Percentiles rank a stretch among this genome's conserved stretches.
Evolutionary conservation across 352 stramenopile genomes (phyloP).

Genomic region (Globisporangium takayamanum): DNA sequence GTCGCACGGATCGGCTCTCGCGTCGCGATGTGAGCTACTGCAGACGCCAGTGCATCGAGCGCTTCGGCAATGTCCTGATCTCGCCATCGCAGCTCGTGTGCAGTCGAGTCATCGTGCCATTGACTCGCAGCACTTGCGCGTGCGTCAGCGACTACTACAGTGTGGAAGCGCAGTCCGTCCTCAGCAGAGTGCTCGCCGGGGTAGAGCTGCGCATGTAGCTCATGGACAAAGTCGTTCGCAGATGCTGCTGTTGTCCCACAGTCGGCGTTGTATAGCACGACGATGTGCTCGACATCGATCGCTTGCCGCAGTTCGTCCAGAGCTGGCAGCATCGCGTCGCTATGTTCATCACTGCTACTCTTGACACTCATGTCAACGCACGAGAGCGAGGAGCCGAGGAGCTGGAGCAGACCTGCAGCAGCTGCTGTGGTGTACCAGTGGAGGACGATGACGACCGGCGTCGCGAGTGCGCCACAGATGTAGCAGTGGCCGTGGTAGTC

Average conservation of each 20-base stretch:
- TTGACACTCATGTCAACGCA: conserved; percentile 18
- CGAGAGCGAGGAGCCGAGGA: conserved; percentile 22
- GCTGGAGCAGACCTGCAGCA: conserved; percentile 3
- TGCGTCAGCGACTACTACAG: conserved; percentile 14
- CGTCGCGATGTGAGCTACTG: conserved; percentile 16
- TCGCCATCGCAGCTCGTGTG: conserved; percentile 1
- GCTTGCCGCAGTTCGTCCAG: conserved; percentile 3
- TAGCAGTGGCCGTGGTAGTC: conserved; percentile 27
- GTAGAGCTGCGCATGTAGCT: conserved; percentile 25
- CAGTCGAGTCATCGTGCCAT: neutral
- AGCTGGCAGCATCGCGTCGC: neutral
- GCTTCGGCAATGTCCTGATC: conserved; percentile 24
- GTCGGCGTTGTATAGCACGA: conserved; percentile 25
- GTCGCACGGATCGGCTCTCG: conserved; percentile 2
- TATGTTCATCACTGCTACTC: neutral
- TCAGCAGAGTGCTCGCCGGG: conserved; percentile 16
- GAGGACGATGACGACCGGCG: conserved; percentile 21
- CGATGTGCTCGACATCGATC: conserved; percentile 21
- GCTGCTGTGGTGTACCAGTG: conserved; percentile 3
- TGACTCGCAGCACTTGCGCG: neutral
- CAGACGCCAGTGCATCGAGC: conserved; percentile 13
- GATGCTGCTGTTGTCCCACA: conserved; percentile 23
- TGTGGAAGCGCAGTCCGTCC: conserved; percentile 20
- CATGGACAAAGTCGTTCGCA: conserved; percentile 23
- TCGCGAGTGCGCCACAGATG: conserved; percentile 8